Base-by-base conservation (phyloP, 805 yeast species). In the Sugiyamaella boreocaroliniensis region DNA sequence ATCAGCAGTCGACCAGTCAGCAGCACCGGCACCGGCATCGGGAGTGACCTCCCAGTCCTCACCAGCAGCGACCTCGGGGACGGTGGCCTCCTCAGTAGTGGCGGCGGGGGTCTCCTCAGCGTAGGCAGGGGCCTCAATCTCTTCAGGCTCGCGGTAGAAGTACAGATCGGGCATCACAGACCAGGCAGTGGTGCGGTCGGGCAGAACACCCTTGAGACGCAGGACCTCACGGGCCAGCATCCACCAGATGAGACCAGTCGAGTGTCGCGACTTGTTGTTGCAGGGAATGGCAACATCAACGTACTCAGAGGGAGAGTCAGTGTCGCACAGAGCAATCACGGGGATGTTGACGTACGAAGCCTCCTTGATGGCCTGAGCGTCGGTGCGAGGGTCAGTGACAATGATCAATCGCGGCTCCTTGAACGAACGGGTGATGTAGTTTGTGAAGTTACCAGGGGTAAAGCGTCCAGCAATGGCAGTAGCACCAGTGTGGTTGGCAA, bases 101-200 rank as follows among this genome's bases (percentile, higher is more conserved):
- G 76, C 79, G 69, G 78, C 85, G 71, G 81, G 86, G 67, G 80
- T 81, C 67, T 76, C 80, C 66, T 77, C 81, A 69, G 79, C 86
- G 61, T 74, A 82, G 67, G 78, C 82, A 68, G 82, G 81, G 70
- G 76, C 76, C 80, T 89, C 96, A 77, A 86, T 86, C 80, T 93
- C 99, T 82, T 92, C 98, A 73, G 99, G 99, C 82, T 93, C 97
- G 85, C 99, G 93, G 97, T 93, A 93, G 90, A 93, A 93, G 90
- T 90, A 93, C 77, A 93, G 85, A 82, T 93, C 99, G 77, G 98
- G 98, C 99, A 93, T 93, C 75, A 93, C 93, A 68, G 95, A 80
- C 99, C 99, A 93, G 76, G 86, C 85, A 77, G 93, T 88, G 67
- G 86, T 74, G 84, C 99, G 89, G 88, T 87, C 86, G 74, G 95